Evolutionary conservation across 140 eudicot species (phyloP).

Genomic region (Stevia rebaudiana): DNA sequence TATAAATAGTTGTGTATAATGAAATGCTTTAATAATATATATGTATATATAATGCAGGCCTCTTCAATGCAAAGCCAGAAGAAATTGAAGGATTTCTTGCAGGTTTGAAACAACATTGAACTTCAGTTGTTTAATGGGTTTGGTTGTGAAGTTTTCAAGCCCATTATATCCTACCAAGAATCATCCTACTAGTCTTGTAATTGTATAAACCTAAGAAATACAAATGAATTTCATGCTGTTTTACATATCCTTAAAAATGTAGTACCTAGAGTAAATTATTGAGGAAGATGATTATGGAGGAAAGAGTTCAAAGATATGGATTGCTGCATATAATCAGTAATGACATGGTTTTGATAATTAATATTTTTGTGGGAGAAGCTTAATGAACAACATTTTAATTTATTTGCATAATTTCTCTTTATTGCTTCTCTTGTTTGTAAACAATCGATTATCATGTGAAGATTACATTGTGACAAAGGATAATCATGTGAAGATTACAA

Average conservation of each 20-base stretch:
- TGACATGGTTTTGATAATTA: too few relatives aligned
- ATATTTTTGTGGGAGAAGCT: too few relatives aligned
- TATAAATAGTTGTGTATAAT: neutral
- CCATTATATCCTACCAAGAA: conserved; percentile 2
- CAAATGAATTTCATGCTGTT: conserved; percentile 1
- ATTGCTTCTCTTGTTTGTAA: too few relatives aligned
- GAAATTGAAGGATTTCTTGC: conserved; percentile 31
- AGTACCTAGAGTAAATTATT: neutral
- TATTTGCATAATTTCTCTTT: too few relatives aligned
- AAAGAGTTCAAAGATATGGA: neutral
- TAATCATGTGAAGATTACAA: too few relatives aligned
- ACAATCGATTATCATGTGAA: too few relatives aligned
- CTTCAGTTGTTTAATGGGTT: conserved; percentile 5
- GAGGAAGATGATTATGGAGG: neutral
- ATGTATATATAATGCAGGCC: conserved; percentile 23
- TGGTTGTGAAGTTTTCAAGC: conserved; percentile 5
- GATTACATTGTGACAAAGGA: too few relatives aligned
- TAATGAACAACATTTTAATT: too few relatives aligned
- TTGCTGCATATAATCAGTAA: too few relatives aligned
- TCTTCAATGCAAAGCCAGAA: conserved; percentile 23
- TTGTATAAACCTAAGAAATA: conserved; percentile 7
- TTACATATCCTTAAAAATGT: neutral
- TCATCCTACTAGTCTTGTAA: neutral
- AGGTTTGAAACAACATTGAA: conserved; percentile 18
- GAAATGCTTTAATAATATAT: neutral